These are phyloP conservation scores for Salix udensis DNA, from an alignment of 345 rosid genomes.

Conservation along the genomic window DNA sequence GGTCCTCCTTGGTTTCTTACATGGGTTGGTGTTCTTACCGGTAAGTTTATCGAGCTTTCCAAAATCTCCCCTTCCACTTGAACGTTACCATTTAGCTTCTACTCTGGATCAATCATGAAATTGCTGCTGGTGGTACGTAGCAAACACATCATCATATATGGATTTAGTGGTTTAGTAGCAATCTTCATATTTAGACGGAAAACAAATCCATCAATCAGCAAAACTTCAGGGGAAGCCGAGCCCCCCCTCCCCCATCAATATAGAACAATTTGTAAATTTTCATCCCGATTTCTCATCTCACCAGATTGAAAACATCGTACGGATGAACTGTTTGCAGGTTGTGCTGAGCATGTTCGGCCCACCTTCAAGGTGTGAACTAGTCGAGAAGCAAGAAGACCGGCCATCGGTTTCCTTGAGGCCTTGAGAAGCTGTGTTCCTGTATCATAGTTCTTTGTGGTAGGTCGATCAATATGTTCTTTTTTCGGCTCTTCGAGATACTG, in stretches of 20 bases:
- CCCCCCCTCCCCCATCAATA: neutral
- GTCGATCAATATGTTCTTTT: neutral
- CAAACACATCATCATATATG: neutral
- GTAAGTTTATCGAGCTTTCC: conserved; percentile 40
- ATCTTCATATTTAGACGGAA: neutral
- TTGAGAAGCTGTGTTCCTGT: conserved; percentile 12
- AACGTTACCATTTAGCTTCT: neutral
- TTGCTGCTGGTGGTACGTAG: neutral
- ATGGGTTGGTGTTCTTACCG: conserved; percentile 88
- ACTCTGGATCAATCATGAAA: neutral
- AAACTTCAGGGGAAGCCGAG: neutral
- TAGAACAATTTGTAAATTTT: neutral
- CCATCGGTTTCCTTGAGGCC: conserved; percentile 58
- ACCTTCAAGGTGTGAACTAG: conserved; percentile 59
- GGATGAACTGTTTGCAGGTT: conserved; percentile 48
- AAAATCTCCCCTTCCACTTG: neutral
- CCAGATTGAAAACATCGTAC: no score
- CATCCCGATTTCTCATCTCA: neutral
- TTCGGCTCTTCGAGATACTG: neutral
- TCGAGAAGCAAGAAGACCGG: conserved; percentile 61
- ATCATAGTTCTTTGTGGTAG: conserved; percentile 11
- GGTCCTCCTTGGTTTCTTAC: conserved; percentile 92
- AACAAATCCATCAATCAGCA: neutral
- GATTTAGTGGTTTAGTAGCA: neutral
- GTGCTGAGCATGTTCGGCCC: conserved; percentile 92